Evolutionary conservation across 306 rosid species (phyloP).

Genomic region (Pyrus bretschneideri): DNA sequence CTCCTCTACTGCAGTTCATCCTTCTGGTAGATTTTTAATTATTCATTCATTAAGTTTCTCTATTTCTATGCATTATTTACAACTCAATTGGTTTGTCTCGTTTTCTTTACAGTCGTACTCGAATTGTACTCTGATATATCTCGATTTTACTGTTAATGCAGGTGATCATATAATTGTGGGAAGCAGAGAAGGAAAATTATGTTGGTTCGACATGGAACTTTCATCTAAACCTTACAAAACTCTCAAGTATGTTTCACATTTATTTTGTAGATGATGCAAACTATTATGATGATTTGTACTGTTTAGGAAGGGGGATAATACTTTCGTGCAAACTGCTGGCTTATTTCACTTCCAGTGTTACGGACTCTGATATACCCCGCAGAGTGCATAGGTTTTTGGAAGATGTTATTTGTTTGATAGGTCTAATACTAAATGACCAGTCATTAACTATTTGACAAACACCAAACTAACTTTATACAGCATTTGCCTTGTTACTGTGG

Average conservation of each 20-base stretch:
- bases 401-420: neutral
- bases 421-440: neutral
- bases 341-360: neutral
- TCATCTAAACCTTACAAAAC: constrained; percentile 75
- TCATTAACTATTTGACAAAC: neutral
- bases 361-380: neutral
- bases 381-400: neutral
- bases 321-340: neutral
- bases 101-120: neutral
- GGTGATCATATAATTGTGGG: constrained; percentile 96
- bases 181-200: constrained; percentile 89
- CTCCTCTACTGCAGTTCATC: constrained; percentile 84
- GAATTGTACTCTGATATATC: constrained; percentile 2
- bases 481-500: neutral
- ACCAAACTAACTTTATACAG: neutral
- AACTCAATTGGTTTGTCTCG: neutral
- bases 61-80: neutral
- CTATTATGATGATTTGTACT: neutral
- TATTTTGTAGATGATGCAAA: neutral
- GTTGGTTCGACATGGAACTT: constrained; percentile 98
- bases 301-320: no score
- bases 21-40: constrained; percentile 53
- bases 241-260: constrained; percentile 43
- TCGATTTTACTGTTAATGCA: constrained; percentile 26
- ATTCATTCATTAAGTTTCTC: neutral